phyloP scores from a whole-genome alignment of 1,284 basidiomycete species.

The Rhodotorula glutinis region DNA sequence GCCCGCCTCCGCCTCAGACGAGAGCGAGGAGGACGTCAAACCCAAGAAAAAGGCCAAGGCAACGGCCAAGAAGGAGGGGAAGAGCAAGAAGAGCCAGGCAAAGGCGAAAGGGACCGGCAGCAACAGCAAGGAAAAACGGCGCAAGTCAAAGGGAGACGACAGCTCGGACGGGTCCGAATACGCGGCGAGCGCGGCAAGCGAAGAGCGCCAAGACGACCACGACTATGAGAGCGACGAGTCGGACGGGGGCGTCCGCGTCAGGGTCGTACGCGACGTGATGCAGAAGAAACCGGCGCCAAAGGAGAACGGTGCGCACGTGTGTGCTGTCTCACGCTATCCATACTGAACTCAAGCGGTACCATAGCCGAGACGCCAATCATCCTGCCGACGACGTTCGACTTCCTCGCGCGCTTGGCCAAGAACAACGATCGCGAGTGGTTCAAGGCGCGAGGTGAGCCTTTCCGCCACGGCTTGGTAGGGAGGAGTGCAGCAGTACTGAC shows the following conservation, averaged over 20 bases:
- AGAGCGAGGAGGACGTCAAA: neutral
- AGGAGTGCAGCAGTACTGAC: no score
- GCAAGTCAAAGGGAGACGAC: slow-evolving; percentile 2
- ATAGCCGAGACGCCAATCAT: slow-evolving; percentile 38
- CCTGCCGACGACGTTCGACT: slow-evolving; percentile 44
- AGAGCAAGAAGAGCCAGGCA: neutral
- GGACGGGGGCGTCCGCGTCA: slow-evolving; percentile 31
- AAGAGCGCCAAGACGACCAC: slow-evolving; percentile 1
- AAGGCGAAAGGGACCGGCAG: slow-evolving; percentile 8
- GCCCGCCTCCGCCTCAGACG: neutral
- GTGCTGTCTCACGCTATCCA: neutral
- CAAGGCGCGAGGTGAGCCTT: slow-evolving; percentile 27
- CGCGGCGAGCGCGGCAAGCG: slow-evolving; percentile 3
- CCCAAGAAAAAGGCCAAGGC: slow-evolving; percentile 3
- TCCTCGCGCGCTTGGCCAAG: slow-evolving; percentile 40
- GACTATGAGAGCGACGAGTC: slow-evolving; percentile 15
- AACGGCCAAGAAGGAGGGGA: neutral
- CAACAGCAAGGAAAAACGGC: slow-evolving; percentile 13
- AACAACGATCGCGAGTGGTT: slow-evolving; percentile 48
- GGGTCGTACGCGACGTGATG: slow-evolving; percentile 21
- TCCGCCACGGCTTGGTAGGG: neutral
- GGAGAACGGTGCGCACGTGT: slow-evolving; percentile 20
- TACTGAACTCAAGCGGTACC: neutral
- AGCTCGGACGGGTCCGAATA: slow-evolving; percentile 16
- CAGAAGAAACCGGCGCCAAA: slow-evolving; percentile 31